Percentiles rank a stretch among this genome's conserved stretches.
phyloP scores from a whole-genome alignment of 2,329 filamentous ascomycete genomes.

The Fusarium sp. region DNA sequence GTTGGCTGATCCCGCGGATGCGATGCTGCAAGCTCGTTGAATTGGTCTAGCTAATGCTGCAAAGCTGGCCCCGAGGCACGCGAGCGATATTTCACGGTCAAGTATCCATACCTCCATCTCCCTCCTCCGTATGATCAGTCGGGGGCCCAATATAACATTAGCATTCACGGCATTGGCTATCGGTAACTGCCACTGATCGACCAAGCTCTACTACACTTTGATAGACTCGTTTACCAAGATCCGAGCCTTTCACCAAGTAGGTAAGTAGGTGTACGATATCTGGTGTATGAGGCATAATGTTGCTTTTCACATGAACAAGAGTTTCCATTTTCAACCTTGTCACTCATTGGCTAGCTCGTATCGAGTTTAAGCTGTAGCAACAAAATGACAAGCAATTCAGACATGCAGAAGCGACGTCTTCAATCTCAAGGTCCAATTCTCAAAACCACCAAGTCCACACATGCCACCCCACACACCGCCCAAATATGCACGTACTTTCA shows the following conservation, averaged over 20 bases:
- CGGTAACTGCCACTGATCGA: conserved; percentile 15
- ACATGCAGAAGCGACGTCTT: neutral
- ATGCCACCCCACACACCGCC: neutral
- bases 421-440: conserved; percentile 11
- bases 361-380: neutral
- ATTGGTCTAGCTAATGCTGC: conserved; percentile 20
- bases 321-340: conserved; percentile 1
- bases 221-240: conserved; percentile 1
- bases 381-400: neutral
- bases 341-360: conserved; percentile 33
- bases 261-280: neutral
- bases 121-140: neutral
- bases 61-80: conserved; percentile 27
- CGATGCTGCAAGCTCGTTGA: conserved; percentile 28
- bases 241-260: neutral
- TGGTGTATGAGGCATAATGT: neutral
- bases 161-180: conserved; percentile 15
- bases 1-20: neutral
- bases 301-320: conserved; percentile 16
- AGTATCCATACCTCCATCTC: neutral
- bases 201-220: conserved; percentile 4
- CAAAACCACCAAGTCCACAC: conserved; percentile 14
- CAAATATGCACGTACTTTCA: neutral
- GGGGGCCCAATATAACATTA: conserved; percentile 7
- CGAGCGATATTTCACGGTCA: conserved; percentile 32